phyloP scores from a whole-genome alignment of 129 eudicot genomes.

The Logfia minima region DNA sequence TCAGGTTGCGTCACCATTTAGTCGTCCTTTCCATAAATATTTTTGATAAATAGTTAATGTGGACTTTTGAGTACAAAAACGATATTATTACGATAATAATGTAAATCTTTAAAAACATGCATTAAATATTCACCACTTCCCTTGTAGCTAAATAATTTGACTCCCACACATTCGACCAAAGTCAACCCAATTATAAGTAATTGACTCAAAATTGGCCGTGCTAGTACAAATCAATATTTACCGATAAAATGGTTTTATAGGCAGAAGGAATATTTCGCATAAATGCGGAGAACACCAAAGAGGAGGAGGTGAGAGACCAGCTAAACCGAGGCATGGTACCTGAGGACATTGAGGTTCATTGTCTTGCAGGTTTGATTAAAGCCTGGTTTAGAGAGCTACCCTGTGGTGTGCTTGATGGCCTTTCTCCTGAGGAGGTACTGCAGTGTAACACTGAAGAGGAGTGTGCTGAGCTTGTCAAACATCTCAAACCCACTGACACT shows the following conservation, averaged over 20 bases:
- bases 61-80: neutral
- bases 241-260: constrained; percentile 25
- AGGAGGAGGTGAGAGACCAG: constrained; percentile 72
- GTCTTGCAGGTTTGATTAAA: constrained; percentile 76
- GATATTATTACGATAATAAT: neutral
- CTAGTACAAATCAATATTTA: neutral
- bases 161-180: neutral
- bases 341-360: constrained; percentile 78
- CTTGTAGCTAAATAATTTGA: neutral
- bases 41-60: too few species aligned
- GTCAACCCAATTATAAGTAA: neutral
- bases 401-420: constrained; percentile 83
- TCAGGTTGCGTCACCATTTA: neutral
- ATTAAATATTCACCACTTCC: neutral
- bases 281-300: constrained; percentile 83
- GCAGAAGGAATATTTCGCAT: constrained; percentile 89
- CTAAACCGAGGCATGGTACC: constrained; percentile 85
- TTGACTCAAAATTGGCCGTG: neutral
- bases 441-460: constrained; percentile 69
- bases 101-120: neutral
- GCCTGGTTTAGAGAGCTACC: constrained; percentile 94
- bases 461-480: constrained; percentile 57
- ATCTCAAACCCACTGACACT: constrained; percentile 68
- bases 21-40: neutral
- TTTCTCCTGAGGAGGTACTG: constrained; percentile 75